A percentile compares a stretch with the other conserved stretches of the same genome.
Conservation (phyloP, 306 rosid species). For the Cicer pinnatifidum region DNA sequence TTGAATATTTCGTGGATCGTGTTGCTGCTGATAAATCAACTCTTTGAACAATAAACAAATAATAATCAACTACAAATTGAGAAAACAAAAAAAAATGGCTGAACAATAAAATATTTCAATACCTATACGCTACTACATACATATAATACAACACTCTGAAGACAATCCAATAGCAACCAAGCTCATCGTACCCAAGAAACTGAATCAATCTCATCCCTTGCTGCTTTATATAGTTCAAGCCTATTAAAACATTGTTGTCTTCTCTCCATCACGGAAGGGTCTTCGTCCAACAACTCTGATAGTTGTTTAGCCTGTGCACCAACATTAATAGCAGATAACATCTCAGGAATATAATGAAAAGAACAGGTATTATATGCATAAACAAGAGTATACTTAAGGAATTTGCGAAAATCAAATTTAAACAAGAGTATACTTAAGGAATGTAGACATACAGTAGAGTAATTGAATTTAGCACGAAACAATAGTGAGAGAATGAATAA, state of each 20-base stretch:
- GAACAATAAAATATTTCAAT: conserved; percentile 27
- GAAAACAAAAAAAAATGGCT: conserved; percentile 4
- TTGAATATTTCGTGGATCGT: neutral
- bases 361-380: neutral
- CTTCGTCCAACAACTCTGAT: conserved; percentile 79
- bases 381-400: neutral
- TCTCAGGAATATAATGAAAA: neutral
- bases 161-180: neutral
- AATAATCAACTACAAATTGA: conserved; percentile 8
- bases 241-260: conserved; percentile 84
- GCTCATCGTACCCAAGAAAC: conserved; percentile 82
- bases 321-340: conserved; percentile 7
- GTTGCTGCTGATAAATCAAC: neutral
- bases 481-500: too few species aligned
- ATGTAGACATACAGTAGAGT: neutral
- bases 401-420: neutral
- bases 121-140: conserved; percentile 38
- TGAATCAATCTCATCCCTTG: conserved; percentile 94
- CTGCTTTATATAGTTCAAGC: conserved; percentile 90
- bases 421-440: neutral
- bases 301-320: conserved; percentile 76
- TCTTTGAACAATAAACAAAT: conserved; percentile 1
- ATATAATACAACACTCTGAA: conserved; percentile 38
- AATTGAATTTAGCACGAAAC: neutral
- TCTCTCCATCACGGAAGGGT: conserved; percentile 92